Conservation (phyloP, 139 green algal species). For the Chlamydomonas schloesseri region DNA sequence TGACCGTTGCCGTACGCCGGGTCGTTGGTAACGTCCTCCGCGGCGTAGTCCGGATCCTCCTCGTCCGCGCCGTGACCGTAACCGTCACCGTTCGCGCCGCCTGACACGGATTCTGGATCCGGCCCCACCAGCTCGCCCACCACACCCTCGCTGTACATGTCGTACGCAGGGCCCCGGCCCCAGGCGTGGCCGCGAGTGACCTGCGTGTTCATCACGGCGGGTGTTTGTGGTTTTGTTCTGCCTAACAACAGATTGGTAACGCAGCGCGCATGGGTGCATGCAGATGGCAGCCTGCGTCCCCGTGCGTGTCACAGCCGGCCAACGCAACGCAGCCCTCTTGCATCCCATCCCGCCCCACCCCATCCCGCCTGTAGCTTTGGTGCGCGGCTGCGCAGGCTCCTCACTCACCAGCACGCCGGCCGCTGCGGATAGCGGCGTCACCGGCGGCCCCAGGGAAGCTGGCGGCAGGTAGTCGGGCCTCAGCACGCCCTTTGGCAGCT, state of each 20-base stretch:
- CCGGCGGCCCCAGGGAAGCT: constrained; percentile 29
- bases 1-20: too few species aligned
- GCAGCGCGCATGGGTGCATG: too few species aligned
- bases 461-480: constrained; percentile 53
- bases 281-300: too few species aligned
- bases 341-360: too few species aligned
- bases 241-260: too few species aligned
- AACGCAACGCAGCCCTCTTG: too few species aligned
- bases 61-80: not conserved
- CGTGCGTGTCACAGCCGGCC: too few species aligned
- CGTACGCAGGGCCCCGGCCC: constrained; percentile 3
- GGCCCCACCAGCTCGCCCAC: constrained; percentile 28
- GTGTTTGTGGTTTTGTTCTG: too few species aligned
- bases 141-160: constrained; percentile 24
- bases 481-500: constrained; percentile 21
- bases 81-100: not conserved
- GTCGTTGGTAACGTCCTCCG: too few species aligned
- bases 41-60: not conserved
- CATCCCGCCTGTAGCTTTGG: too few species aligned
- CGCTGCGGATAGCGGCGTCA: constrained; percentile 45
- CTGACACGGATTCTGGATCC: not conserved
- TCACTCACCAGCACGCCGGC: constrained; percentile 31
- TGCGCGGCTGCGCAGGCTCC: too few species aligned
- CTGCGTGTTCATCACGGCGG: too few species aligned
- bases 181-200: not conserved